A percentile compares a stretch with the other conserved stretches of the same genome.
Evolutionary conservation across 1,284 basidiomycete genomes (phyloP).

Genomic region (Schizophyllum commune): DNA sequence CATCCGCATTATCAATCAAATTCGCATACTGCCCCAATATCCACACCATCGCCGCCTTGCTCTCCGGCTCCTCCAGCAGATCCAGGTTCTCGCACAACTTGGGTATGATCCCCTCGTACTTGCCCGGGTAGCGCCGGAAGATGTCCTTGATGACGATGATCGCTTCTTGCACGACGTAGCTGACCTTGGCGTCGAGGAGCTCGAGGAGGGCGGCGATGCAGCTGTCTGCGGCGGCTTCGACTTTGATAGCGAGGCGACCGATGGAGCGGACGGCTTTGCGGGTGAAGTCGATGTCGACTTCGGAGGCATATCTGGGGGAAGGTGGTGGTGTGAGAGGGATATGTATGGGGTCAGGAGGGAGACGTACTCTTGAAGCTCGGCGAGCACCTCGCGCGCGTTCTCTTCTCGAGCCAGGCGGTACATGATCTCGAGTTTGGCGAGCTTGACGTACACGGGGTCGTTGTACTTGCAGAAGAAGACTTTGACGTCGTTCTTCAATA

Average conservation of each 20-base stretch:
- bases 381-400: constrained; percentile 87
- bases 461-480: constrained; percentile 99
- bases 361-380: constrained; percentile 88
- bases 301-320: constrained; percentile 80
- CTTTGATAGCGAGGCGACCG: constrained; percentile 95
- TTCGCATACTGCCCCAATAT: constrained; percentile 97
- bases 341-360: not conserved
- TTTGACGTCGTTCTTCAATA: constrained; percentile 95
- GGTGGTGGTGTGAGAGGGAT: constrained; percentile 5
- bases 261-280: constrained; percentile 96
- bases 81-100: constrained; percentile 91
- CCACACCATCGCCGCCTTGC: constrained; percentile 97
- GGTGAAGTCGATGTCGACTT: constrained; percentile 98
- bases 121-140: constrained; percentile 94
- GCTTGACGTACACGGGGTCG: constrained; percentile 97
- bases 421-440: constrained; percentile 98
- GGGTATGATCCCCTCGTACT: constrained; percentile 93
- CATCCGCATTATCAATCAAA: constrained; percentile 93
- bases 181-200: constrained; percentile 90
- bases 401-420: constrained; percentile 88
- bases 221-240: constrained; percentile 80
- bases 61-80: constrained; percentile 89
- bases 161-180: constrained; percentile 97
- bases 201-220: constrained; percentile 86
- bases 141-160: constrained; percentile 98